Percentiles rank a stretch among this genome's conserved stretches.
Evolutionary conservation across 1,284 basidiomycete genomes (phyloP).

Genomic region (Fomitiporia mediterranea): DNA sequence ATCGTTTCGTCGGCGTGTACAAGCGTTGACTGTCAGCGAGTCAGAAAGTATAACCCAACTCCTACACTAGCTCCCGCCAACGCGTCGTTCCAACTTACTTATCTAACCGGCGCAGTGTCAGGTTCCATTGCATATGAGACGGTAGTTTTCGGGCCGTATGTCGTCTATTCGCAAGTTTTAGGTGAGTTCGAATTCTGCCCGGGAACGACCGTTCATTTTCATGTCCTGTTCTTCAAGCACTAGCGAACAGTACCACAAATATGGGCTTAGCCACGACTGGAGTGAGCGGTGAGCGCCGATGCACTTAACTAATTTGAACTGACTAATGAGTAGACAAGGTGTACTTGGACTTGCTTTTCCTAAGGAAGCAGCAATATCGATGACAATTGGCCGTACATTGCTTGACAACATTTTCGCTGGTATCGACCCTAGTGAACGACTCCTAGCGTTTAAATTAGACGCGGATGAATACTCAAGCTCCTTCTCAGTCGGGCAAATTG

Average conservation of each 20-base stretch:
- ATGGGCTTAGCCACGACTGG: constrained; percentile 43
- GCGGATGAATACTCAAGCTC: constrained; percentile 39
- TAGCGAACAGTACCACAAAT: constrained; percentile 41
- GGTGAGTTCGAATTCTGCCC: constrained; percentile 29
- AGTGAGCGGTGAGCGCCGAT: constrained; percentile 40
- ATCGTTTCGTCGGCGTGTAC: constrained; percentile 35
- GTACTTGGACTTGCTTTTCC: constrained; percentile 54
- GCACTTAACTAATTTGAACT: not conserved
- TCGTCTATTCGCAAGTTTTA: constrained; percentile 36
- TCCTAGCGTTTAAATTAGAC: constrained; percentile 50
- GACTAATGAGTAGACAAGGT: not conserved
- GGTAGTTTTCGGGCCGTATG: constrained; percentile 15
- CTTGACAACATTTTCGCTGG: constrained; percentile 46
- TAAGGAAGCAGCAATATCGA: constrained; percentile 42
- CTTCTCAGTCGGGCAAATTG: constrained; percentile 48
- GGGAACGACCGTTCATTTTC: not conserved
- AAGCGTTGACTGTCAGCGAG: constrained; percentile 29
- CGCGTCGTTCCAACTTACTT: constrained; percentile 14
- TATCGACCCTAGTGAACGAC: constrained; percentile 38
- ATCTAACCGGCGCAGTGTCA: constrained; percentile 17
- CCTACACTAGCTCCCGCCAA: constrained; percentile 2
- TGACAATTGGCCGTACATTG: constrained; percentile 40
- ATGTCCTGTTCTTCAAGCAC: constrained; percentile 32
- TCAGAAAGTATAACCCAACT: constrained; percentile 31
- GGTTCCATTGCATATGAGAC: constrained; percentile 18